Evolutionary conservation across 2,329 filamentous ascomycete genomes (phyloP), one percentile per base, ranked within the genome.

Genomic region (Neonectria magnoliae): DNA sequence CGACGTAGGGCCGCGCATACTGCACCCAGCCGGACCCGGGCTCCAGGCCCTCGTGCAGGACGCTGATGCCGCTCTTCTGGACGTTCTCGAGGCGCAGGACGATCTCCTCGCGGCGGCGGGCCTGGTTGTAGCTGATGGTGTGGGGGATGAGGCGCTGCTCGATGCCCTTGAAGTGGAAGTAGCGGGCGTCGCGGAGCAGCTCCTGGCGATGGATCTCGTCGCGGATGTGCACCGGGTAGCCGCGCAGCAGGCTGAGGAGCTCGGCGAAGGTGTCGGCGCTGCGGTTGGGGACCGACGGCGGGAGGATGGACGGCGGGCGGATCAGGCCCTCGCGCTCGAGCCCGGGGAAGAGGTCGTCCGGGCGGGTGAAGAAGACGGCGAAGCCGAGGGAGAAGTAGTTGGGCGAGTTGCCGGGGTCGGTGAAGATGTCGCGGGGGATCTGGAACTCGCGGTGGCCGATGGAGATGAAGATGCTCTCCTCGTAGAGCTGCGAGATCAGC

Each of bases 331-430:
- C 88, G 56, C 93, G 89, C 63, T 94, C 89, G 1, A 98, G 86
- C 1, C 94, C 95, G 0, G 95, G 95, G 71, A 97, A 98, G 6
- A 94, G 87, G 72, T 97, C 91, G 14, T 88, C 85, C 0, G 92
- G 92, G 2, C 88, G 89, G 16, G 90, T 90, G 81, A 97, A 97
- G 84, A 97, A 97, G 72, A 93, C 88, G 41, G 90, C 91, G 75
- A 97, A 97, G 64, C 94, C 94, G 4, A 98, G 87, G 0, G 93
- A 91, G 83, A 98, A 98, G 84, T 94, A 98, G 78, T 98, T 98
- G 13, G 94, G 94, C n/a, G 89, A 90, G 80, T 98, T 94, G 27
- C 94, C 95, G 1, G 94, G 93, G 38, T 88, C 87, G 31, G 88
- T 91, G 79, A 98, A 97, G 66, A 97, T 85, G 72, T 97, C 93